Evolutionary conservation across 768 basidiomycete species (phyloP), one percentile per base, ranked within the genome.

Genomic region (Sporobolomyces phaffii): DNA sequence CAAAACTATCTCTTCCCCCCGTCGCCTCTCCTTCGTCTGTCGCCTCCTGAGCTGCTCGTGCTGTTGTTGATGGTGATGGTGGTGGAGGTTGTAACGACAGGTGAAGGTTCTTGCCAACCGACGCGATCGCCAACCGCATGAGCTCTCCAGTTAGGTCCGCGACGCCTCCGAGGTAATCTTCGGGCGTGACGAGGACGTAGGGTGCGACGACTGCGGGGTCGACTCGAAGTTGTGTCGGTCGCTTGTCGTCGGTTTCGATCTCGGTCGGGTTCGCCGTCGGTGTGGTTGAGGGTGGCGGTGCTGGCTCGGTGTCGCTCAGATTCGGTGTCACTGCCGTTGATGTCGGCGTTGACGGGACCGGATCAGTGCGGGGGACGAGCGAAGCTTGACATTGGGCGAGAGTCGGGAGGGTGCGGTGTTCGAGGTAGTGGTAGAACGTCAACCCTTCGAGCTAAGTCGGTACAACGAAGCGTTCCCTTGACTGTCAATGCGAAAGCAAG

Each of bases 111-210:
- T 58, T 63, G 36, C 67, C 80, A 45, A 91, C 84, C 50, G 88
- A 84, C 50, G 90, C 89, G 65, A 97, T 94, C 15, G 91, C 91
- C 69, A 87, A 88, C 38, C 94, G 84, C 96, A 98, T 97, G 29
- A 98, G 84, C 78, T 99, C 96, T 48, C 96, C 96, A 0, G 91
- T 96, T 26, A 99, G 82, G 78, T 99, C 96, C 10, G 90, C 89
- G 33, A 98, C 79, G 8, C 96, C 96, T 4, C 97, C 84, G 18
- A 97, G 80, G 75, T 96, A 98, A 75, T 98, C 93, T 44, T 87
- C 85, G 38, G 66, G 24, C 6, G 75, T 69, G n/a, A 74, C 69
- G 28, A 26, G 40, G 36, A 65, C 50, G 64, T 70, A 62, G 22
- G 63, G 68, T 38, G 10, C n/a, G n/a, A n/a, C n/a, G n/a, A n/a